Evolutionary conservation across 2,329 filamentous ascomycete species (phyloP), one percentile per base, ranked within the genome.

Genomic region (Diplodia seriata): DNA sequence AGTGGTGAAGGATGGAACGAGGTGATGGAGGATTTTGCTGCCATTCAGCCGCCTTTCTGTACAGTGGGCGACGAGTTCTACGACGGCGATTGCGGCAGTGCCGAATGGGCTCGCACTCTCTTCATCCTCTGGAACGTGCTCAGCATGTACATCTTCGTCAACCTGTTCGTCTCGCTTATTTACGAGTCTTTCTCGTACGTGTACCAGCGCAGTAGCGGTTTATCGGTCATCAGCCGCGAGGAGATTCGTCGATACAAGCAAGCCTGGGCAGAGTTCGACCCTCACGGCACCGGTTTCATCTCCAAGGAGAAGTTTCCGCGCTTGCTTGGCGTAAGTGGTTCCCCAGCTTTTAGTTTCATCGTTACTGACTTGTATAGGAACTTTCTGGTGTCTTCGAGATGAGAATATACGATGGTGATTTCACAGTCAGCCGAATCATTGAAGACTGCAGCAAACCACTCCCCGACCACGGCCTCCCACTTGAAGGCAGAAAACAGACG

Each of bases 121-220:
- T 99, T 99, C 82, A 93, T 98, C 68, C 88, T 91, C 4, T 99
- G 95, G 95, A 99, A 99, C 82, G 94, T 99, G 74, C 86, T 99
- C 80, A 98, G 94, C 91, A 99, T 99, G 95, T 99, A 99, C 81
- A 97, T 99, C 75, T 99, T 99, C 75, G 94, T 98, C 76, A 97
- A 94, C 76, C 83, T 99, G 76, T 99, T 99, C 79, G 94, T 99
- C 69, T 99, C 95, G 59, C 89, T 99, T 77, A 99, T 99, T 73
- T 99, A 96, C 81, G 95, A 99, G 82, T 98, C 94, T 80, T 99
- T 99, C 85, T 97, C 93, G 78, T 99, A 99, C 75, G 95, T 99
- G 71, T 99, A 98, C 78, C 96, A 99, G 81, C 89, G 93, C 70
- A 97, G 94, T 69, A 97, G 92, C 75, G 93, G 93, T n/a, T 86